A percentile compares a stretch with the other conserved stretches of the same genome.
These are phyloP conservation scores for Cyclotella atomus DNA, from an alignment of 108 stramenopile species.

Conservation along the genomic window DNA sequence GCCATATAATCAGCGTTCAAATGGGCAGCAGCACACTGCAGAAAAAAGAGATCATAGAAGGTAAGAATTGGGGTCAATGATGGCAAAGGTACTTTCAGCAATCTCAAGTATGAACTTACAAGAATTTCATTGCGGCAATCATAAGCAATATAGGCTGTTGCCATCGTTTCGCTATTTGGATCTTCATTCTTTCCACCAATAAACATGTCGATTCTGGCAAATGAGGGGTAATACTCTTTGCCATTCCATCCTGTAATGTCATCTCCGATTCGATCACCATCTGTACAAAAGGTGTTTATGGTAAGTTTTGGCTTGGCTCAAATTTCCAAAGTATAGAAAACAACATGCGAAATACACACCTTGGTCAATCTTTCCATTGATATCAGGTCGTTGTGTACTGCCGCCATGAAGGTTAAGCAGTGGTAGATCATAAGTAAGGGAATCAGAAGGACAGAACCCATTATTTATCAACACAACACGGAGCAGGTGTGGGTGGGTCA, in stretches of 20 bases:
- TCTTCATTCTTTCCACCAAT: conserved; percentile 6
- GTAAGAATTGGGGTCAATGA: too few species aligned
- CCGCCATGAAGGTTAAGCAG: background rate
- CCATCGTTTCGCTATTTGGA: background rate
- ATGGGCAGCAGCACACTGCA: conserved; percentile 9
- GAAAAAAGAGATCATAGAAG: too few species aligned
- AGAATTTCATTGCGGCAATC: conserved; percentile 7
- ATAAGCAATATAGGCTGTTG: conserved; percentile 5
- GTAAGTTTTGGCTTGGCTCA: too few species aligned
- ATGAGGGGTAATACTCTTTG: background rate
- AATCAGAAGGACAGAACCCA: background rate
- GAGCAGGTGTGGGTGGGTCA: background rate
- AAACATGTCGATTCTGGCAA: conserved; percentile 6
- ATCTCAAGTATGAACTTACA: too few species aligned
- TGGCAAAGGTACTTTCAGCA: too few species aligned
- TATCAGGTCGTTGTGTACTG: background rate
- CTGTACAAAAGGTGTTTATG: too few species aligned
- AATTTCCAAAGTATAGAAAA: too few species aligned
- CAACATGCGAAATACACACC: too few species aligned
- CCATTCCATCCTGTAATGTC: conserved; percentile 8
- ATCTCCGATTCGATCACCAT: background rate
- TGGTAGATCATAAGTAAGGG: background rate
- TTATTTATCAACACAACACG: conserved; percentile 7
- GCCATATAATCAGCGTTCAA: background rate
- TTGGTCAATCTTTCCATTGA: conserved; percentile 6